A percentile compares a stretch with the other conserved stretches of the same genome.
Evolutionary conservation across 1,139 yeast genomes (phyloP).

Genomic region (Kodamaea derodonti): DNA sequence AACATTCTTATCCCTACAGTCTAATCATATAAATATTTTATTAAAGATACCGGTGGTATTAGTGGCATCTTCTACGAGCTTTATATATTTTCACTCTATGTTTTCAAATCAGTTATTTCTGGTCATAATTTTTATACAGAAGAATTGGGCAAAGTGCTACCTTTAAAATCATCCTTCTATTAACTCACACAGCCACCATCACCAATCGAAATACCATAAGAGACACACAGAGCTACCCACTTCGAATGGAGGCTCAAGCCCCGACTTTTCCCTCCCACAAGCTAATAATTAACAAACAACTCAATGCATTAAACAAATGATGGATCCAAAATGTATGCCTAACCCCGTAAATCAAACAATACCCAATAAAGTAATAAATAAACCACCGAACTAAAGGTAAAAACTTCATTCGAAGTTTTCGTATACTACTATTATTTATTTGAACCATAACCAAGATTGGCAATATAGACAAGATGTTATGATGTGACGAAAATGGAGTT

Average conservation of each 20-base stretch:
- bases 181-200: too few species aligned
- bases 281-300: constrained; percentile 37
- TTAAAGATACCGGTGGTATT: background rate
- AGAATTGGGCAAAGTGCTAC: too few species aligned
- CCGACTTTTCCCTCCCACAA: constrained; percentile 10
- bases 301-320: constrained; percentile 56
- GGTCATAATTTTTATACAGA: too few species aligned
- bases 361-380: constrained; percentile 44
- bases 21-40: background rate
- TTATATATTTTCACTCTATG: too few species aligned
- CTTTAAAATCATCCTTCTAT: too few species aligned
- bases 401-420: constrained; percentile 6
- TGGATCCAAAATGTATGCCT: constrained; percentile 71
- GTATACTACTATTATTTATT: constrained; percentile 27
- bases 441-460: constrained; percentile 57
- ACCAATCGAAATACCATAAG: too few species aligned
- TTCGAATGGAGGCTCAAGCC: too few species aligned
- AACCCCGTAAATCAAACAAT: constrained; percentile 60
- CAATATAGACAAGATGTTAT: constrained; percentile 61
- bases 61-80: constrained; percentile 1
- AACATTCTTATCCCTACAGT: too few species aligned
- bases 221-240: too few species aligned
- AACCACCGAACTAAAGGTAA: constrained; percentile 9
- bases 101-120: too few species aligned
- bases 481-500: constrained; percentile 76